Percentiles rank a stretch among this genome's conserved stretches.
phyloP scores from a whole-genome alignment of 1,284 basidiomycete species.

The Cystobasidium slooffiae region DNA sequence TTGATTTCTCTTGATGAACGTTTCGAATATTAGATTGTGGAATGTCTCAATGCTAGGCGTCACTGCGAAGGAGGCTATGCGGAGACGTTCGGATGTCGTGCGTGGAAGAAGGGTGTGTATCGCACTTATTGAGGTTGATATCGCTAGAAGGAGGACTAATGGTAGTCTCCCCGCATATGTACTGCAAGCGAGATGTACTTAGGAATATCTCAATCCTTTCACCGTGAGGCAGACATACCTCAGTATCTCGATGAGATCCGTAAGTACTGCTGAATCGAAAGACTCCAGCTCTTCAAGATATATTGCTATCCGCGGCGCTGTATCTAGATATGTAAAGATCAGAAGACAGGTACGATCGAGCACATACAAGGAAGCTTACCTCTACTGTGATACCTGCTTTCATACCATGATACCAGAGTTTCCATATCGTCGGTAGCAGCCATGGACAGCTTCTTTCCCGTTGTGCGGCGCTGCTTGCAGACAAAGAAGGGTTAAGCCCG shows the following conservation, averaged over 20 bases:
- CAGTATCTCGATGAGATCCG: constrained; percentile 29
- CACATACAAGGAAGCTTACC: neutral
- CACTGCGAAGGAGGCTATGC: constrained; percentile 25
- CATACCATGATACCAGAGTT: constrained; percentile 34
- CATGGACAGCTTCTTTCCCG: constrained; percentile 27
- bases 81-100: constrained; percentile 16
- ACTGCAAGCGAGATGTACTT: neutral
- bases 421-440: constrained; percentile 37
- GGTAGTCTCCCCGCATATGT: constrained; percentile 6
- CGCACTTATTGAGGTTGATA: constrained; percentile 40
- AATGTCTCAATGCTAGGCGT: constrained; percentile 38
- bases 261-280: constrained; percentile 36
- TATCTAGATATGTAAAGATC: neutral
- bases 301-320: constrained; percentile 27
- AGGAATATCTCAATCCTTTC: neutral
- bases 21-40: constrained; percentile 25
- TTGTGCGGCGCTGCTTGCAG: constrained; percentile 3
- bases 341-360: neutral
- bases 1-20: constrained; percentile 29
- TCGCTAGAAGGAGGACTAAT: constrained; percentile 33
- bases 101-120: constrained; percentile 31
- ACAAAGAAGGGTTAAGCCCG: neutral
- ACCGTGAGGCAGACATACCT: constrained; percentile 9
- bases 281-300: constrained; percentile 43
- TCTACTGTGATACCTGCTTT: constrained; percentile 10